Evolutionary conservation across 495 filamentous ascomycete genomes (phyloP), one percentile per base, ranked within the genome.

Genomic region (Friedmanniomyces simplex): DNA sequence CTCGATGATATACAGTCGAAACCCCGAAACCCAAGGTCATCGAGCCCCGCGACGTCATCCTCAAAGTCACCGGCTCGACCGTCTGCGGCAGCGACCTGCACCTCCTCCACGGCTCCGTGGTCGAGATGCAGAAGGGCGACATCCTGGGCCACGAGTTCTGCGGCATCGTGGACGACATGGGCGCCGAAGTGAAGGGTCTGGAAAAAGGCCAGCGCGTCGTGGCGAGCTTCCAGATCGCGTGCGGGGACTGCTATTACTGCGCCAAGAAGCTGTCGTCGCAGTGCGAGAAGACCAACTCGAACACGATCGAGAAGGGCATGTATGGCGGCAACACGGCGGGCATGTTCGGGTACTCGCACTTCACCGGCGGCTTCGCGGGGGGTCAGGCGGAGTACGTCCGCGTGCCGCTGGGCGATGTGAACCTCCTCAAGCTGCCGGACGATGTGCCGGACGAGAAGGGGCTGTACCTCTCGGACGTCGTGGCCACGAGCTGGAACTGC

Each of bases 91-190:
- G 79, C 55, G 91, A 96, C 61, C 74, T 95, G 10, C 91, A 95
- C 64, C 72, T 95, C 22, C 79, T 86, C 32, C 88, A 95, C 64
- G 76, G 82, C 26, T 69, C 73, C 20, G 78, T 95, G 25, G 71
- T 91, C 3, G 77, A 94, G 64, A 61, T 95, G 36, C 72, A 84
- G 60, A 85, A 87, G 62, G 89, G 91, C 42, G 90, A 96, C 72
- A 90, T 95, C 50, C 77, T 95, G 0, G 90, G 90, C 46, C 89
- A 96, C 67, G 90, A 95, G 63, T 94, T 89, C 73, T 90, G 85
- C 65, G 90, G 90, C 42, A 70, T 88, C 18, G 83, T 94, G 6
- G 87, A 93, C 32, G 73, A 77, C 16, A 76, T 87, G 6, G 90
- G 89, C 0, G 70, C 80, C 0, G 77, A 61, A 0, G 79, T 85